These are phyloP conservation scores for Scytalidium sp. DNA, from an alignment of 2,329 filamentous ascomycete species.

Conservation along the genomic window DNA sequence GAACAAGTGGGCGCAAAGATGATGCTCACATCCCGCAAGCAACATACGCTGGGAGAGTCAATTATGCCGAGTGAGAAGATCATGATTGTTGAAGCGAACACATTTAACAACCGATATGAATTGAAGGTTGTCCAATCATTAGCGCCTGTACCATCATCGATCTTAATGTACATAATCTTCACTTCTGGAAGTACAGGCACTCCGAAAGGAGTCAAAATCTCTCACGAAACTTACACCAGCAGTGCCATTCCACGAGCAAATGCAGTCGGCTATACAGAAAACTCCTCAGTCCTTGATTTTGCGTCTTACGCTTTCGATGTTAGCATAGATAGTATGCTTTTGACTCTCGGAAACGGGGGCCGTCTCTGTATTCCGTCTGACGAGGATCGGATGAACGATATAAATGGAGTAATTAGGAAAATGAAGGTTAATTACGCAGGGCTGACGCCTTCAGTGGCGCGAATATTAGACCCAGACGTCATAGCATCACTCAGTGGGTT, in stretches of 20 bases:
- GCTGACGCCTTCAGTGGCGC: conserved; percentile 27
- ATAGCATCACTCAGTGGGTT: conserved; percentile 20
- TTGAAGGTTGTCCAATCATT: conserved; percentile 6
- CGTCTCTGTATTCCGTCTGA: conserved; percentile 38
- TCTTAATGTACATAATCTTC: conserved; percentile 15
- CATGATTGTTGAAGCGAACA: conserved; percentile 5
- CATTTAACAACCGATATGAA: conserved; percentile 1
- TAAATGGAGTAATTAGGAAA: conserved; percentile 26
- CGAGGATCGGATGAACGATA: conserved; percentile 32
- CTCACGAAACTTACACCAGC: conserved; percentile 11
- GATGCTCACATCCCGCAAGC: conserved; percentile 11
- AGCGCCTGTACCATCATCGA: conserved; percentile 5
- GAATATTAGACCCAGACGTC: conserved; percentile 17
- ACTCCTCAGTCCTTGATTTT: conserved; percentile 13
- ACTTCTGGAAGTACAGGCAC: conserved; percentile 12
- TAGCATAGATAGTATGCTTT: conserved; percentile 33
- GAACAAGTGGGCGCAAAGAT: conserved; percentile 18
- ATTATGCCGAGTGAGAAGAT: conserved; percentile 4
- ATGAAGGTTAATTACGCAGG: conserved; percentile 19
- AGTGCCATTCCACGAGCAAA: conserved; percentile 9
- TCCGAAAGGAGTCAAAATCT: conserved; percentile 21
- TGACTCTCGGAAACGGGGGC: conserved; percentile 33
- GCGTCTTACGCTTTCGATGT: conserved; percentile 37
- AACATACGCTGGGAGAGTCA: conserved; percentile 12
- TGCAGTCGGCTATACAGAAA: conserved; percentile 7